Base-by-base conservation (phyloP, 2,329 filamentous ascomycete genomes). In the Penicillium sp. region DNA sequence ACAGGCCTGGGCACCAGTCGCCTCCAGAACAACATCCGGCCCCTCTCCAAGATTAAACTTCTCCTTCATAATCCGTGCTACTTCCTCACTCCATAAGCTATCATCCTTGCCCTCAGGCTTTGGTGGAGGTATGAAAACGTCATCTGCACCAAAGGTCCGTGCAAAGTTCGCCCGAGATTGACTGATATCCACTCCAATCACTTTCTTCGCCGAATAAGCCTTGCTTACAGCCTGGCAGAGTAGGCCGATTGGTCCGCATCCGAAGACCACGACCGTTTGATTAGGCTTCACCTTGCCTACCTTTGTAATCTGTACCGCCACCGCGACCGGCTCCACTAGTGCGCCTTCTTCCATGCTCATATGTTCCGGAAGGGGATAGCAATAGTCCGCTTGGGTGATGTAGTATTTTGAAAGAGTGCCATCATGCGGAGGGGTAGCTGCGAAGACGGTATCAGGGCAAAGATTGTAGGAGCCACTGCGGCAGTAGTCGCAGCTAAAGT, bases 361-460 rank as follows among this genome's bases (percentile, higher is more conserved):
- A 47, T 78, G 69, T 0, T 71, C 68, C 0, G 80, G 79, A 2
- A 84, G 67, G 1, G 71, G 72, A 57, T 82, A 82, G 58, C 77
- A 78, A 58, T 75, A 84, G 63, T 82, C 80, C 0, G 74, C 72
- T 0, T 79, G 74, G 0, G 77, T 74, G 35, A 72, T 73, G 65
- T 80, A 84, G 66, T 80, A 84, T 58, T 79, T 82, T 3, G 73
- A 69, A 11, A 85, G 68, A 0, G 80, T 82, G 2, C 81, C 81
- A 53, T 82, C 75, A 55, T 76, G 75, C 0, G 81, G 81, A 0
- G 81, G 81, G 0, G 77, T 80, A 0, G 80, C 81, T 8, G 81
- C 81, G 56, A 84, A 83, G 6, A 78, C 66, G 1, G 74, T 82
- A 39, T 54, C 60, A 46, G 55, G 58, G 19, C 66, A 68, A 23